phyloP scores from a whole-genome alignment of 1,284 basidiomycete species.

The Tilletia indica region DNA sequence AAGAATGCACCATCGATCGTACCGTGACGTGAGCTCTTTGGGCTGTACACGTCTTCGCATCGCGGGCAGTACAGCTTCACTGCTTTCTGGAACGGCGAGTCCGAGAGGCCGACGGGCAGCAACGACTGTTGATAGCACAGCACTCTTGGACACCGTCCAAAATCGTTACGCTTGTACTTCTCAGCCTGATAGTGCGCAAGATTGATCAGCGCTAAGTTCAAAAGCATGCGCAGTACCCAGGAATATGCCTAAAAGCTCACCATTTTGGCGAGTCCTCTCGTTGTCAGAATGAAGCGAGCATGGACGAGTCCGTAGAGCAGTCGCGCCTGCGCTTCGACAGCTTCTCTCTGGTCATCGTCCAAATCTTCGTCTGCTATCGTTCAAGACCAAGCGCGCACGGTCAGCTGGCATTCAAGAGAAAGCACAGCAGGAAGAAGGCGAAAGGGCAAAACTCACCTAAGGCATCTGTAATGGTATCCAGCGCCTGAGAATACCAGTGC shows the following conservation, averaged over 20 bases:
- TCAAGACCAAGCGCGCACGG: neutral
- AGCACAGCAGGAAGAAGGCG: neutral
- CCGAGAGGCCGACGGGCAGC: conserved; percentile 51
- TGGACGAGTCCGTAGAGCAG: conserved; percentile 54
- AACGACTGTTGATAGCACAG: conserved; percentile 53
- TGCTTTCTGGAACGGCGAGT: conserved; percentile 52
- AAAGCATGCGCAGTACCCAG: neutral
- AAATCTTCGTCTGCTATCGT: conserved; percentile 42
- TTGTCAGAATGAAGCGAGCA: conserved; percentile 53
- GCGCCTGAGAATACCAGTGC: conserved; percentile 85
- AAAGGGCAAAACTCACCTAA: conserved; percentile 26
- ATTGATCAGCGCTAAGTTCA: neutral
- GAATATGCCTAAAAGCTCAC: conserved; percentile 21
- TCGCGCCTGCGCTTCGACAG: conserved; percentile 52
- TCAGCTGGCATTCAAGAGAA: neutral
- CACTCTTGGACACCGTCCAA: conserved; percentile 53
- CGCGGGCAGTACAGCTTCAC: conserved; percentile 54
- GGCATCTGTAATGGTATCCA: conserved; percentile 81
- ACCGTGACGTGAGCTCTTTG: conserved; percentile 53
- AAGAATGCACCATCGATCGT: conserved; percentile 57
- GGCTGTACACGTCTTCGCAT: conserved; percentile 54
- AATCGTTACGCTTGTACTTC: conserved; percentile 55
- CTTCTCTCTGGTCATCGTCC: conserved; percentile 46
- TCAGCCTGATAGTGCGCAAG: conserved; percentile 32
- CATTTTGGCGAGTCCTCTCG: conserved; percentile 54